Conservation (phyloP, 2,329 filamentous ascomycete genomes). For the Trichoderma sp. region DNA sequence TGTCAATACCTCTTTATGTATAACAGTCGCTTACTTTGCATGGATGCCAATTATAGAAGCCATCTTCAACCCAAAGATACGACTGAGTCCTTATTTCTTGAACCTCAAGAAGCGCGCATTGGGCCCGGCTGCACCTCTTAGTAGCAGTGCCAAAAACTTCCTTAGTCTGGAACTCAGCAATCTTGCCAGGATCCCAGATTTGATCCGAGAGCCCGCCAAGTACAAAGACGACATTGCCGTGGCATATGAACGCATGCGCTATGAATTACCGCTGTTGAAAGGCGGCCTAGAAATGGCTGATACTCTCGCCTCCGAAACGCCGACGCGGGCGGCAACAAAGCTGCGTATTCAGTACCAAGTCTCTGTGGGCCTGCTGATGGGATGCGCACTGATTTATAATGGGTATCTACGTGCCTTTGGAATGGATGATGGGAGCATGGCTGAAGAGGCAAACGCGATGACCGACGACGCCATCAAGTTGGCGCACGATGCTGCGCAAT, state of each 20-base stretch:
- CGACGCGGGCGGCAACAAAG: conserved; percentile 7
- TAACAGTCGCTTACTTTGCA: not conserved
- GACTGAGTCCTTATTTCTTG: conserved; percentile 29
- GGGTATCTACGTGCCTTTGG: conserved; percentile 29
- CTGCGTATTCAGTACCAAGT: conserved; percentile 10
- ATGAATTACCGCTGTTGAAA: conserved; percentile 24
- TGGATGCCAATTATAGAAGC: conserved; percentile 34
- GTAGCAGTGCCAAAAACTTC: not conserved
- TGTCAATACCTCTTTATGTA: not conserved
- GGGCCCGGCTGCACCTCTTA: not conserved
- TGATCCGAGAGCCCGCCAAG: conserved; percentile 25
- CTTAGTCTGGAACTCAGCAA: conserved; percentile 21
- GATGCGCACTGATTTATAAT: conserved; percentile 24
- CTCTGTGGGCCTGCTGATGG: not conserved
- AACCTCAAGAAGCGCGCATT: not conserved
- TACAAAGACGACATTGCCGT: conserved; percentile 25
- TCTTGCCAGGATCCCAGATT: conserved; percentile 26
- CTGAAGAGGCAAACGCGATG: conserved; percentile 25
- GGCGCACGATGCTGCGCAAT: conserved; percentile 25
- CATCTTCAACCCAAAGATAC: conserved; percentile 32
- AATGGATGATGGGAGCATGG: conserved; percentile 18
- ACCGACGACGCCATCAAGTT: conserved; percentile 30
- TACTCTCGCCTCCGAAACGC: not conserved
- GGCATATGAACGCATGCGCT: conserved; percentile 26
- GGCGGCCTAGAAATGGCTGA: not conserved